Percentiles rank a stretch among this genome's conserved stretches.
phyloP scores from a whole-genome alignment of 164 flowering plant species.

The Macadamia tetraphylla region DNA sequence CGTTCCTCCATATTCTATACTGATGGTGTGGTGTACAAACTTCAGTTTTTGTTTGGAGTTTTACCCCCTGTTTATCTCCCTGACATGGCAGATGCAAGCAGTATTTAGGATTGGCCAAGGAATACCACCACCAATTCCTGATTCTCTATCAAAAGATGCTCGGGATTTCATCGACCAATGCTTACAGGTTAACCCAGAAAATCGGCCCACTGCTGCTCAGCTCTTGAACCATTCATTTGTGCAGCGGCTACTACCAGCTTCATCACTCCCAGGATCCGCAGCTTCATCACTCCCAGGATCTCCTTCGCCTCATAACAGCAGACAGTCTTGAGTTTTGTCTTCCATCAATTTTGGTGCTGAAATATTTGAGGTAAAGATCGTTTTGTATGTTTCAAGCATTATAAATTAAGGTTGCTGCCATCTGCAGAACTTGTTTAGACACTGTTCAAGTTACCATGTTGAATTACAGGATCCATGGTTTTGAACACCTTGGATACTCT shows the following conservation, averaged over 20 bases:
- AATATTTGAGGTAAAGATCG: slow-evolving; percentile 19
- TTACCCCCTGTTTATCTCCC: slow-evolving; percentile 1
- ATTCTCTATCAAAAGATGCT: slow-evolving; percentile 61
- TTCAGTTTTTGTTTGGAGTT: neutral
- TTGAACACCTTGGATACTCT: too few relatives aligned
- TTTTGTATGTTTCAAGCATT: neutral
- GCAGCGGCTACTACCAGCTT: slow-evolving; percentile 31
- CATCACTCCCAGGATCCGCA: slow-evolving; percentile 19
- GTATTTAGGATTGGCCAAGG: slow-evolving; percentile 71
- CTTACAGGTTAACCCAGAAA: slow-evolving; percentile 54
- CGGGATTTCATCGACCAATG: slow-evolving; percentile 66
- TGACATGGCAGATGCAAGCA: slow-evolving; percentile 58
- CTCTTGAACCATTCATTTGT: slow-evolving; percentile 82
- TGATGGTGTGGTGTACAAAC: neutral
- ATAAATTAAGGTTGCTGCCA: too few relatives aligned
- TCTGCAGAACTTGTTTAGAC: too few relatives aligned
- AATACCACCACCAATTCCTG: slow-evolving; percentile 58
- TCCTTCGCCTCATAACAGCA: slow-evolving; percentile 19
- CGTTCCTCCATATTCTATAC: neutral
- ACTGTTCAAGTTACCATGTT: too few relatives aligned
- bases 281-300: slow-evolving; percentile 19
- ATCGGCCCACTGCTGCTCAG: slow-evolving; percentile 71
- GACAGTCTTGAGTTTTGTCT: slow-evolving; percentile 9
- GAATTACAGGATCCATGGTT: too few relatives aligned
- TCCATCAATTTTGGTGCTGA: neutral